Conservation (phyloP, 225 moss, liverwort and hornwort genomes). For the Straminergon stramineum region DNA sequence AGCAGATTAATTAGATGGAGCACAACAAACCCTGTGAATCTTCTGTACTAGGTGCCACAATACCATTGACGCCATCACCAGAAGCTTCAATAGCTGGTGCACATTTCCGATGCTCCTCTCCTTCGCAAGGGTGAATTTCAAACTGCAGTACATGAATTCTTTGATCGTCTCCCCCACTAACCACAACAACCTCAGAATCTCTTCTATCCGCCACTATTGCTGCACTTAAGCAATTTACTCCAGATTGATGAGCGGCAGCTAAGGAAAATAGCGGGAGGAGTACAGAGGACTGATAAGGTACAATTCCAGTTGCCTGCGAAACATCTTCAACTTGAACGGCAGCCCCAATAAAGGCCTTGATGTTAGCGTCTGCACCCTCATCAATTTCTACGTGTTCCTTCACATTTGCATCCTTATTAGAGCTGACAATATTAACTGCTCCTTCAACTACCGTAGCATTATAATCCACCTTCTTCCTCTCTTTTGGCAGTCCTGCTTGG, state of each 20-base stretch:
- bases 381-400: background rate
- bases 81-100: background rate
- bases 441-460: background rate
- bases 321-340: background rate
- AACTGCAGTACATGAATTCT: constrained; percentile 60
- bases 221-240: constrained; percentile 81
- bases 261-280: constrained; percentile 41
- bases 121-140: background rate
- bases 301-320: background rate
- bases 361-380: background rate
- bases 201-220: constrained; percentile 20
- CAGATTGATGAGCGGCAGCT: constrained; percentile 74
- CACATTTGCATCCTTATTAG: background rate
- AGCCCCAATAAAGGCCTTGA: background rate
- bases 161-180: constrained; percentile 95
- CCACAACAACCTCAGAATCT: constrained; percentile 33
- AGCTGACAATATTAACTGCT: background rate
- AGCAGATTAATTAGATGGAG: background rate
- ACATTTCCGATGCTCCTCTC: background rate
- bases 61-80: background rate
- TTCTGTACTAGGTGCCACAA: background rate
- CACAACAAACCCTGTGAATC: constrained; percentile 12
- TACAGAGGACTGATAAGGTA: constrained; percentile 15
- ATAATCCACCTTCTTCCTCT: background rate
- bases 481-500: constrained; percentile 11